Conservation (phyloP, 2,329 filamentous ascomycete genomes). For the Teratosphaeria pseudoeucalypti region DNA sequence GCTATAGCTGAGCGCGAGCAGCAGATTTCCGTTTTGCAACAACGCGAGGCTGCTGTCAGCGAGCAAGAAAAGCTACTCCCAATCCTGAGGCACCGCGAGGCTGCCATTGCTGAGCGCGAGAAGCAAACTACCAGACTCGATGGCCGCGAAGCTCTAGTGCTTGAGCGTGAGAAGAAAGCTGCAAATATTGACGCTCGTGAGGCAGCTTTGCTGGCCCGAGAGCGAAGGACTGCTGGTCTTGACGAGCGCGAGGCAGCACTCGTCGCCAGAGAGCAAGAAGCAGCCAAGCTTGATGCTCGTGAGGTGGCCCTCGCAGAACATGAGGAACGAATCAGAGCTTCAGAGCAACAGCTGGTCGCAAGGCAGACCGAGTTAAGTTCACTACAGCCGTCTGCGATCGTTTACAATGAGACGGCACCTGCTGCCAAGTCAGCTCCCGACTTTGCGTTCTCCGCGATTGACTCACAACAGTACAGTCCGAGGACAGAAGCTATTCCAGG, state of each 20-base stretch:
- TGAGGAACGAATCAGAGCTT: neutral
- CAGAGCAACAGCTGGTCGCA: neutral
- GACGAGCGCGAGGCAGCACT: neutral
- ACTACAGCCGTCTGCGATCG: slow-evolving; percentile 23
- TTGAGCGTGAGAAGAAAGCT: neutral
- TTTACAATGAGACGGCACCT: slow-evolving; percentile 30
- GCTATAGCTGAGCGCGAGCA: neutral
- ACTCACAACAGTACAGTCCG: slow-evolving; percentile 19
- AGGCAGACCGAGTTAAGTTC: neutral
- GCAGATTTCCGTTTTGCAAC: neutral
- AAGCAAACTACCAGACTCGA: neutral
- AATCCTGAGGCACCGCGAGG: neutral
- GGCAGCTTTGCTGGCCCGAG: neutral
- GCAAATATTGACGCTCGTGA: neutral
- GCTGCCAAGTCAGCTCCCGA: slow-evolving; percentile 6
- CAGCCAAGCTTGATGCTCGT: neutral
- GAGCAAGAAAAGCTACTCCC: neutral
- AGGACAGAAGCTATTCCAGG: slow-evolving; percentile 6
- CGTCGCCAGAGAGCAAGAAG: neutral
- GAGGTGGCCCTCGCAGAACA: neutral
- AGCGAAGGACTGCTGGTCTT: neutral
- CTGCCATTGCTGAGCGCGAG: neutral
- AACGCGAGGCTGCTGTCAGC: neutral
- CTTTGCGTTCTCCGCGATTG: slow-evolving; percentile 22
- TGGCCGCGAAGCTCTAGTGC: neutral